Evolutionary conservation across 192 early-diverging fungal species (phyloP), one percentile per base, ranked within the genome.

Genomic region (Coemansia sp.): DNA sequence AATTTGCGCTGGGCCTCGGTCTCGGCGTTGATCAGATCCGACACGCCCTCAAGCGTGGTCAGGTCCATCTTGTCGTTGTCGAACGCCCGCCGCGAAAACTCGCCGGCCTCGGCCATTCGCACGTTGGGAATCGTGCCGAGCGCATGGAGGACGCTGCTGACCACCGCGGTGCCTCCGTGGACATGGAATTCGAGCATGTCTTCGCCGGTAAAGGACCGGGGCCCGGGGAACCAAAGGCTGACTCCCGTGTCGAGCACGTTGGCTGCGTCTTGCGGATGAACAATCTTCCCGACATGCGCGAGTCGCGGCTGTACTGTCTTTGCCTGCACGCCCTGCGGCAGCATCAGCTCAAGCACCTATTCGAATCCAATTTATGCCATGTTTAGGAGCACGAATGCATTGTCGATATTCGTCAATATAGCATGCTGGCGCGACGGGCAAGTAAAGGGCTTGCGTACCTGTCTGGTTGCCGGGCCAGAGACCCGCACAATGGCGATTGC

Each of bases 401-500:
- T 21, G 8, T 21, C 43, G n/a, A 3, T 6, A 3, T 44, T 44
- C 14, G 43, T 22, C 21, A 3, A 44, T 16, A 7, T 44, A 44
- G 21, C 43, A 44, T 3, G n/a, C n/a, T n/a, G n/a, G n/a, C n/a
- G n/a, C n/a, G n/a, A n/a, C n/a, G n/a, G n/a, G n/a, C n/a, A n/a
- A n/a, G n/a, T n/a, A n/a, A n/a, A n/a, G n/a, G n/a, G n/a, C n/a
- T n/a, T n/a, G n/a, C n/a, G 29, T 83, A 82, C 83, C 33, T 81
- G 33, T 45, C 24, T 56, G 1, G 88, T 84, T 8, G 71, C 69
- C 0, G 81, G 64, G 0, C 90, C 89, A 4, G 89, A 89, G 25
- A 89, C 60, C n/a, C 90, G 81, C 14, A 92, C 69, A 19, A 92
- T 82, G n/a, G 88, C 90, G 12, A 92, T 82, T 1, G 89, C 90